Evolutionary conservation across 2,329 filamentous ascomycete genomes (phyloP), one percentile per base, ranked within the genome.

Genomic region (Periconia macrospinosa): DNA sequence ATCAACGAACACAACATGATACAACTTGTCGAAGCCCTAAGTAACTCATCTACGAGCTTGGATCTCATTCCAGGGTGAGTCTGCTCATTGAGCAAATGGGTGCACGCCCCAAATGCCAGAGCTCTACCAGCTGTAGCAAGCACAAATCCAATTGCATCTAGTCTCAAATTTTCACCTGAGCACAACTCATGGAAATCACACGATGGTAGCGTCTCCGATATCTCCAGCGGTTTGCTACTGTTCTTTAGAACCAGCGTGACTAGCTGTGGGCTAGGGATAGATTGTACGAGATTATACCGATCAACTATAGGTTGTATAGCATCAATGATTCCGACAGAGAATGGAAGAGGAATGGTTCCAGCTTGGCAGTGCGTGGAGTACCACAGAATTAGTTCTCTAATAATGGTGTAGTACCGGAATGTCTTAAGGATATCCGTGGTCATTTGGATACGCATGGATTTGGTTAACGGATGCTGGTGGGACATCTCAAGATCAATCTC

Each of bases 101-200:
- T 55, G 6, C 52, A 59, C 14, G 65, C 59, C 1, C 63, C 68
- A 37, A 68, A 71, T 0, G 62, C 59, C 1, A 69, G 49, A 10
- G 67, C 63, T 49, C 73, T 41, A 41, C 74, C 76, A 2, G 76
- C 75, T 6, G 72, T 66, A 23, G 72, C 65, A 37, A 75, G 68
- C 6, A 78, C 53, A 11, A 72, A 63, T 0, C 72, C 75, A 11
- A 78, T 64, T 5, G 70, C 71, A 35, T 78, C 75, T 6, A 78
- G 57, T 1, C 76, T 72, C 35, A 76, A 56, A 17, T 70, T 66
- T 14, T 66, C 58, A 0, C 74, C 75, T 0, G 74, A 76, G 50
- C 70, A 76, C 1, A 75, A 53, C 15, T 62, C 63, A 52, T 75
- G 68, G 43, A 78, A 77, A 10, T 73, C 67, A 14, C 59, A 53